Conservation (phyloP, 371 early-diverging fungal genomes). For the Parasitella parasitica region DNA sequence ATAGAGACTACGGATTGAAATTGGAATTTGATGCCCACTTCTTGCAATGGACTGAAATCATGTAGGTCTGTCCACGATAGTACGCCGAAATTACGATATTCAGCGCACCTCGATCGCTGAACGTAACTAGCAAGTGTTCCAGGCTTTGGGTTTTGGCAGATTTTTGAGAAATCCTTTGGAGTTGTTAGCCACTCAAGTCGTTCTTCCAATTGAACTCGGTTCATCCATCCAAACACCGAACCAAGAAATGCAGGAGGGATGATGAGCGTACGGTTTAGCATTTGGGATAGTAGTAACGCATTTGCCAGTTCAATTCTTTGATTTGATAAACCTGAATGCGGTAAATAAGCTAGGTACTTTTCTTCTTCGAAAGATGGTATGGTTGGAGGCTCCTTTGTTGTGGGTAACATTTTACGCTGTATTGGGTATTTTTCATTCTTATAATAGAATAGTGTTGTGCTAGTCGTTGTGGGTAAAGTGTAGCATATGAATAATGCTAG, state of each 20-base stretch:
- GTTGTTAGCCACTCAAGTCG: constrained; percentile 36
- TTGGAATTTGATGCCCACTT: constrained; percentile 12
- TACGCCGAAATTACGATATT: constrained; percentile 30
- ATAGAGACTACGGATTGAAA: constrained; percentile 28
- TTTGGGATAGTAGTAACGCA: constrained; percentile 49
- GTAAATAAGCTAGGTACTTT: constrained; percentile 52
- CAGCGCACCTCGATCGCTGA: constrained; percentile 24
- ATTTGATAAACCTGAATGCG: constrained; percentile 60
- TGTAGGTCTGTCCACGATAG: constrained; percentile 39
- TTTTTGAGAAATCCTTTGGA: constrained; percentile 21
- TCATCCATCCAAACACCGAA: constrained; percentile 41
- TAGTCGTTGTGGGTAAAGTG: background rate
- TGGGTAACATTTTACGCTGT: background rate
- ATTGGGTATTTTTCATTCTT: background rate
- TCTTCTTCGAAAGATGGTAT: constrained; percentile 7
- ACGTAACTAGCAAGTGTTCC: constrained; percentile 21
- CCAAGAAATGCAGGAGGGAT: constrained; percentile 56
- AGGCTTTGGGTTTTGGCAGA: constrained; percentile 25
- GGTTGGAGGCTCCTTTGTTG: background rate
- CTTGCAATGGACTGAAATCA: constrained; percentile 18
- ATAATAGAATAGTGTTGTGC: background rate
- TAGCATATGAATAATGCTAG: background rate
- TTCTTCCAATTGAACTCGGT: constrained; percentile 14
- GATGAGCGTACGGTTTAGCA: constrained; percentile 57
- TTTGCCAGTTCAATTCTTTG: constrained; percentile 62